Conservation (phyloP, 805 yeast species). For the Helenozyma rhizophorensis region DNA sequence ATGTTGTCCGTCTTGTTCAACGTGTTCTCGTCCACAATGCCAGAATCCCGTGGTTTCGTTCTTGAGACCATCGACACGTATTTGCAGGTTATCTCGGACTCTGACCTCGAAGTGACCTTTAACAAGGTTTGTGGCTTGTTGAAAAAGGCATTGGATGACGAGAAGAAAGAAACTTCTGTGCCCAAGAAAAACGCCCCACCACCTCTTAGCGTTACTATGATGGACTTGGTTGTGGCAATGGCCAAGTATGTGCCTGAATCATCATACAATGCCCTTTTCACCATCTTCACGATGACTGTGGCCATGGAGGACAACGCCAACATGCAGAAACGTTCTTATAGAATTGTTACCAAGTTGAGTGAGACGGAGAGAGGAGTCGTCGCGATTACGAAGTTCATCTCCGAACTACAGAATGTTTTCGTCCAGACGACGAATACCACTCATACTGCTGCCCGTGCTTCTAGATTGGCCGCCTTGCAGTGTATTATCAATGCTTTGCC, state of each 20-base stretch:
- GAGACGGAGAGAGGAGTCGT: constrained; percentile 63
- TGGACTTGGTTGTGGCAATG: constrained; percentile 88
- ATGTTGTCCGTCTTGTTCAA: constrained; percentile 84
- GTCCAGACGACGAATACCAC: constrained; percentile 54
- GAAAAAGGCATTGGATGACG: constrained; percentile 61
- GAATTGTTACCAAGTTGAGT: constrained; percentile 65
- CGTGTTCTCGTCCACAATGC: constrained; percentile 83
- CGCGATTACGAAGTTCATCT: constrained; percentile 49
- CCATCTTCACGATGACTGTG: constrained; percentile 73
- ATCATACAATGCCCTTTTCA: constrained; percentile 67
- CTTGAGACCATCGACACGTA: constrained; percentile 83
- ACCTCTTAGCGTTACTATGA: constrained; percentile 72
- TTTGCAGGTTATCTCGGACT: constrained; percentile 61
- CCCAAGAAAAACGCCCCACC: constrained; percentile 34
- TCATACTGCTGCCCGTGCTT: constrained; percentile 71
- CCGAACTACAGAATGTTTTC: constrained; percentile 57
- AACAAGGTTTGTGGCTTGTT: constrained; percentile 79
- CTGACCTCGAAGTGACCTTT: constrained; percentile 71
- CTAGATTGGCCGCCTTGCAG: constrained; percentile 68
- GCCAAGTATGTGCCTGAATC: constrained; percentile 73
- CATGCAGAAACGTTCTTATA: constrained; percentile 85
- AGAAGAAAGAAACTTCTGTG: constrained; percentile 27
- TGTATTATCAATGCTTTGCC: constrained; percentile 63
- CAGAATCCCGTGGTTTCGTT: constrained; percentile 79
- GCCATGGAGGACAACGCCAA: constrained; percentile 50